Evolutionary conservation across 768 basidiomycete genomes (phyloP).

Genomic region (Gelatoporia subvermispora): DNA sequence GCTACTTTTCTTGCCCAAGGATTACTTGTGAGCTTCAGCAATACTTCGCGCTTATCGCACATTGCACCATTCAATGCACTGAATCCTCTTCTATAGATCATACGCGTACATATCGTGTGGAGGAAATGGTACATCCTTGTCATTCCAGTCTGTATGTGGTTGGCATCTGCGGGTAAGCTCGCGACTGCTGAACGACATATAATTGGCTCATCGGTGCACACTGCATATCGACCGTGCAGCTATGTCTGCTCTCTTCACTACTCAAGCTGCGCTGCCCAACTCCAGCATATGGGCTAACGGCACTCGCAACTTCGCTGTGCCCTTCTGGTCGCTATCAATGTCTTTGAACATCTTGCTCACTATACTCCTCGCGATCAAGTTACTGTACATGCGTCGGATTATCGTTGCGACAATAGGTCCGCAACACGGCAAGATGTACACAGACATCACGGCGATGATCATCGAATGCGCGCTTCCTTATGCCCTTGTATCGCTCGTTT

Average conservation of each 20-base stretch:
- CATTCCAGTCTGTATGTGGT: conserved; percentile 9
- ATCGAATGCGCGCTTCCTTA: conserved; percentile 23
- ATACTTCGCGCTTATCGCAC: too few relatives aligned
- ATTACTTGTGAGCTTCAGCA: neutral
- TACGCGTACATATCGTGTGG: conserved; percentile 1
- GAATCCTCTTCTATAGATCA: neutral
- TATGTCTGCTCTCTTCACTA: conserved; percentile 11
- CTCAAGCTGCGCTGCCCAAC: conserved; percentile 13
- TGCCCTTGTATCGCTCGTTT: conserved; percentile 17
- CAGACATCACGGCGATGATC: conserved; percentile 22
- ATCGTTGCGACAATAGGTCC: conserved; percentile 10
- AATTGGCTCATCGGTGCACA: too few relatives aligned
- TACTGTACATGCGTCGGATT: conserved; percentile 20
- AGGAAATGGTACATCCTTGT: conserved; percentile 8
- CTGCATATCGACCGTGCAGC: neutral
- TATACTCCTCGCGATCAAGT: conserved; percentile 15
- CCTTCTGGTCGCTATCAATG: conserved; percentile 20
- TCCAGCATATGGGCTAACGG: conserved; percentile 9
- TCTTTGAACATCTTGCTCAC: conserved; percentile 19
- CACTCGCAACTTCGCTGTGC: conserved; percentile 13
- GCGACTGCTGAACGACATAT: too few relatives aligned
- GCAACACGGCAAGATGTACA: conserved; percentile 9
- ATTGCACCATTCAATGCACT: neutral
- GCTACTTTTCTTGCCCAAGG: neutral
- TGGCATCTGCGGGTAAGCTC: conserved; percentile 12